Evolutionary conservation across 1,284 basidiomycete genomes (phyloP).

Genomic region (Pholiota adiposa): DNA sequence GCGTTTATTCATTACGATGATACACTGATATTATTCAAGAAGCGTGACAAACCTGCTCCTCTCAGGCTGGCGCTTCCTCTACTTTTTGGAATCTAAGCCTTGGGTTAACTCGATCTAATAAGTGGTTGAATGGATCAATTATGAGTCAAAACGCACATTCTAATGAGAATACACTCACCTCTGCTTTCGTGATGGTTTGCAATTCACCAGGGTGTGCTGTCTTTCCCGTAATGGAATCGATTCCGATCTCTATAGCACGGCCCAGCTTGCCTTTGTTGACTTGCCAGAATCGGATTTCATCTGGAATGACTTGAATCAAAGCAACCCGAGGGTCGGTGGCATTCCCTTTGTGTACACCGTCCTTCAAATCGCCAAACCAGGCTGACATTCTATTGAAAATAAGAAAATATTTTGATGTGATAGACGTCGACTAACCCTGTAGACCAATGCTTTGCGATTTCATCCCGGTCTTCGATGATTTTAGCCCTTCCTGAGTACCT

Average conservation of each 20-base stretch:
- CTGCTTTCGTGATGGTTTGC: conserved; percentile 60
- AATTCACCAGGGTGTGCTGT: conserved; percentile 66
- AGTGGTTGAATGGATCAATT: too few species aligned
- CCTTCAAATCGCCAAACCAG: conserved; percentile 89
- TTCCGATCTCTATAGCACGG: conserved; percentile 55
- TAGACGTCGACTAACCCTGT: conserved; percentile 45
- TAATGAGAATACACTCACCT: conserved; percentile 41
- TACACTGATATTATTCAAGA: not conserved
- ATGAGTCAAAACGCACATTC: too few species aligned
- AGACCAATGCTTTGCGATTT: conserved; percentile 76
- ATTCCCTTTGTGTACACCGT: conserved; percentile 86
- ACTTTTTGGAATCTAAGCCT: conserved; percentile 42
- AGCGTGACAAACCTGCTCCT: not conserved
- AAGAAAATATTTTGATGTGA: not conserved
- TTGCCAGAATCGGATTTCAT: conserved; percentile 83
- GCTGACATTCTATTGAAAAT: conserved; percentile 56
- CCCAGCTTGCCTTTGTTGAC: conserved; percentile 48
- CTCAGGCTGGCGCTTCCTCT: too few species aligned
- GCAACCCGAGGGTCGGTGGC: conserved; percentile 82
- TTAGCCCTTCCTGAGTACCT: conserved; percentile 74
- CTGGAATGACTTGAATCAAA: conserved; percentile 81
- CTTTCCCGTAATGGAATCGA: conserved; percentile 61
- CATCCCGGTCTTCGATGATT: conserved; percentile 63
- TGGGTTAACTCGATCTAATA: conserved; percentile 41
- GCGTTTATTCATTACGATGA: not conserved